Base-by-base conservation (phyloP, 257 asterid genomes). In the Nicotiana knightiana region DNA sequence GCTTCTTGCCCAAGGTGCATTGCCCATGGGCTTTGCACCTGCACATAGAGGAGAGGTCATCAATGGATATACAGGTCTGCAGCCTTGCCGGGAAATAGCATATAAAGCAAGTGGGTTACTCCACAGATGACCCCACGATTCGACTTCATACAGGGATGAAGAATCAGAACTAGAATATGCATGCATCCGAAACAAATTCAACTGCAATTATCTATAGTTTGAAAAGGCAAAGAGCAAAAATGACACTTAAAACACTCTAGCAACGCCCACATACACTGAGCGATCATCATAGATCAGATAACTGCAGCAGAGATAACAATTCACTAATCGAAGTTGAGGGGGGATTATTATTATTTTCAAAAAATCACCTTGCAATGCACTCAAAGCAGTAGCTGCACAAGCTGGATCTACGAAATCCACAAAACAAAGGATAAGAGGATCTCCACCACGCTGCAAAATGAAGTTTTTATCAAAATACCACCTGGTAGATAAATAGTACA, bases 381-480 rank as follows among this genome's bases (percentile, higher is more conserved):
- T 90, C 82, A 90, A 77, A 81, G 93, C 91, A 79, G 93, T 89
- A 32, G 93, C 91, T 64, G 93, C 93, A 87, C 92, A 90, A 3
- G 92, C 92, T n/a, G 92, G 83, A 59, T 86, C 88, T 1, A 65
- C 78, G 18, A 90, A 90, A 87, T 90, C 93, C 79, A 90, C 92
- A 81, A 90, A 90, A 80, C 91, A 80, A 82, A 90, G 91, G 58
- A 90, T 82, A 39, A 90, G 87, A 58, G 88, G 87, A 82, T 90
- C 91, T 81, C 92, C 91, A 77, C 90, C 90, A 18, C 89, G 90
- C 92, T 90, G 89, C 87, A 80, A 73, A 82, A 82, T 58, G 65
- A 76, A 77, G 57, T 18, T 77, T 43, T 48, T 55, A 46, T 82
- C 26, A 24, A 54, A 4, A 84, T 54, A 85, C 3, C 77, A 46